Evolutionary conservation across 257 asterid species (phyloP).

Genomic region (Solanum pimpinellifolium): DNA sequence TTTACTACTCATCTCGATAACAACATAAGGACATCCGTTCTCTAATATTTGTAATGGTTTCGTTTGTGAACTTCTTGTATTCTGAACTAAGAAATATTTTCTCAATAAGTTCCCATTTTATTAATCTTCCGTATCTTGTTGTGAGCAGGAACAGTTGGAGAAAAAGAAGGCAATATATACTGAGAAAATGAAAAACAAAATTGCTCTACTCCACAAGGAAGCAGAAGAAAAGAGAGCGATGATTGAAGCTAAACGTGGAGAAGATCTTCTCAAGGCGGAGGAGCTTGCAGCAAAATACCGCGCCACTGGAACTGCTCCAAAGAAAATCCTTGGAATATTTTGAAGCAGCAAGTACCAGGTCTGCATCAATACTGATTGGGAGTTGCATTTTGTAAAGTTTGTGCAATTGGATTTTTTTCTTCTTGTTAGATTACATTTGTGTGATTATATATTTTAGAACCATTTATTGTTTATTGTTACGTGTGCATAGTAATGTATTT

Average conservation of each 20-base stretch:
- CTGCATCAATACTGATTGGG: slow-evolving; percentile 4
- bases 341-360: slow-evolving; percentile 24
- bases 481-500: slow-evolving; percentile 35
- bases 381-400: slow-evolving; percentile 26
- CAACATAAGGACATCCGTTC: not conserved
- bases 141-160: slow-evolving; percentile 62
- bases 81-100: not conserved
- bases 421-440: slow-evolving; percentile 16
- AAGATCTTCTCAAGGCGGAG: slow-evolving; percentile 87
- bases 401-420: slow-evolving; percentile 5
- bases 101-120: not conserved
- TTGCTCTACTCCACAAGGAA: slow-evolving; percentile 54
- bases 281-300: slow-evolving; percentile 75
- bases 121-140: not conserved
- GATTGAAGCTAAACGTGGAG: slow-evolving; percentile 71
- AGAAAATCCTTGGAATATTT: slow-evolving; percentile 67
- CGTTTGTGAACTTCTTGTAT: not conserved
- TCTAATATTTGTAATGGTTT: not conserved
- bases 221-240: slow-evolving; percentile 80
- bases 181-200: slow-evolving; percentile 74
- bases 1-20: not conserved
- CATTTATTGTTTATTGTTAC: slow-evolving; percentile 13
- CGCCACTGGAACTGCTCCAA: slow-evolving; percentile 85
- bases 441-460: slow-evolving; percentile 29
- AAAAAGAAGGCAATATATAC: slow-evolving; percentile 60